Conservation (phyloP, 2,329 filamentous ascomycete species). For the Aureobasidium musti region DNA sequence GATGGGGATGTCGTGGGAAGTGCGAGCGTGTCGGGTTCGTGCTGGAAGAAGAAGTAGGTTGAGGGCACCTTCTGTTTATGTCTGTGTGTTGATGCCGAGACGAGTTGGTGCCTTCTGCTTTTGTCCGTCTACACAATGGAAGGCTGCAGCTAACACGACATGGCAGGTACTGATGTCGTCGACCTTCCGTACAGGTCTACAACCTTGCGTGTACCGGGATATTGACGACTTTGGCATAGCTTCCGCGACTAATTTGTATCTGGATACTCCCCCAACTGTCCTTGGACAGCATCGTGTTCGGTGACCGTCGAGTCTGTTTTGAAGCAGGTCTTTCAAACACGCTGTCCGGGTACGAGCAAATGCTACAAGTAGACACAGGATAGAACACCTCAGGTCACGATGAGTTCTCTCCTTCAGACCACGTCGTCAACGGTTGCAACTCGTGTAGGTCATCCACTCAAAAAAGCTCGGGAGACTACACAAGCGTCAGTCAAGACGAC, state of each 20-base stretch:
- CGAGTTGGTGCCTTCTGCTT: slow-evolving; percentile 1
- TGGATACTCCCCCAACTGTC: background rate
- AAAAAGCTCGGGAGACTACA: no score
- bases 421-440: background rate
- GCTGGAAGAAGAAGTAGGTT: background rate
- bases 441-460: background rate
- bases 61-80: background rate
- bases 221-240: no score
- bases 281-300: background rate
- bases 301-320: background rate
- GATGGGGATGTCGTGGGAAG: background rate
- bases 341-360: background rate
- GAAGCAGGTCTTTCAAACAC: background rate
- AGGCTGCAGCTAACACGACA: background rate
- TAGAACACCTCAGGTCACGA: background rate
- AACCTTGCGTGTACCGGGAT: no score
- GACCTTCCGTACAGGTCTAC: background rate
- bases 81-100: background rate
- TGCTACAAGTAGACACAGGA: background rate
- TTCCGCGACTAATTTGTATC: background rate
- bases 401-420: background rate
- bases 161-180: background rate
- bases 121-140: background rate
- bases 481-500: no score
- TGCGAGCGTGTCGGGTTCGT: background rate